These are phyloP conservation scores for Tricholoma matsutake DNA, from an alignment of 768 basidiomycete genomes.

Conservation along the genomic window DNA sequence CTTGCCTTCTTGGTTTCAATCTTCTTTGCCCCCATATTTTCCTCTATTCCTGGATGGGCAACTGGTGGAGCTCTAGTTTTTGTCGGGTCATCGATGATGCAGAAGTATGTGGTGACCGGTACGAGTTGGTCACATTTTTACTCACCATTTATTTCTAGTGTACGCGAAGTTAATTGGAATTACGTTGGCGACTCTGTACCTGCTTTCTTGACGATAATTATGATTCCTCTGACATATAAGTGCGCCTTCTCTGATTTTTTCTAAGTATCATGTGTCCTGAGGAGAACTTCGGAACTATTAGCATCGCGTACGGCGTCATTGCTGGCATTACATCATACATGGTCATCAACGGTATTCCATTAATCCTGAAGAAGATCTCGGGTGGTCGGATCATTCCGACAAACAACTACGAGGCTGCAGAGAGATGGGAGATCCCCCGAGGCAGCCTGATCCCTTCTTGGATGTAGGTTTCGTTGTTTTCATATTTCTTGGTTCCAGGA, in stretches of 20 bases:
- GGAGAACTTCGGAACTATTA: conserved; percentile 22
- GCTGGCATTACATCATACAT: conserved; percentile 71
- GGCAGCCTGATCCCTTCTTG: conserved; percentile 68
- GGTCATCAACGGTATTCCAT: conserved; percentile 68
- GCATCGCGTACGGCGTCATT: conserved; percentile 89
- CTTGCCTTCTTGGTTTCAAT: conserved; percentile 79
- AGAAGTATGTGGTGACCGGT: conserved; percentile 47
- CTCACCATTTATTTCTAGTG: conserved; percentile 33
- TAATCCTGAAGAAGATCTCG: conserved; percentile 50
- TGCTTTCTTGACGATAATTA: conserved; percentile 77
- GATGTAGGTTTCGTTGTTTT: conserved; percentile 49
- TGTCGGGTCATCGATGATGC: conserved; percentile 86
- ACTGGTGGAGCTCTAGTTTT: conserved; percentile 84
- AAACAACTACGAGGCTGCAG: conserved; percentile 59
- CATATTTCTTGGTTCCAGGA: background rate
- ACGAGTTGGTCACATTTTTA: background rate
- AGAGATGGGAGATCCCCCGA: conserved; percentile 71
- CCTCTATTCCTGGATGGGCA: conserved; percentile 84
- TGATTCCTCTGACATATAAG: conserved; percentile 80
- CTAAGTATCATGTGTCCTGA: background rate
- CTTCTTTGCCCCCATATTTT: conserved; percentile 88
- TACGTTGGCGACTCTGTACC: conserved; percentile 84
- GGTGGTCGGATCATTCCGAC: conserved; percentile 58
- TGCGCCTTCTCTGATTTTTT: conserved; percentile 22
- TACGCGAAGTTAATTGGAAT: conserved; percentile 87